Evolutionary conservation across 73 alveolate genomes (phyloP).

Genomic region (Halteria grandinella): DNA sequence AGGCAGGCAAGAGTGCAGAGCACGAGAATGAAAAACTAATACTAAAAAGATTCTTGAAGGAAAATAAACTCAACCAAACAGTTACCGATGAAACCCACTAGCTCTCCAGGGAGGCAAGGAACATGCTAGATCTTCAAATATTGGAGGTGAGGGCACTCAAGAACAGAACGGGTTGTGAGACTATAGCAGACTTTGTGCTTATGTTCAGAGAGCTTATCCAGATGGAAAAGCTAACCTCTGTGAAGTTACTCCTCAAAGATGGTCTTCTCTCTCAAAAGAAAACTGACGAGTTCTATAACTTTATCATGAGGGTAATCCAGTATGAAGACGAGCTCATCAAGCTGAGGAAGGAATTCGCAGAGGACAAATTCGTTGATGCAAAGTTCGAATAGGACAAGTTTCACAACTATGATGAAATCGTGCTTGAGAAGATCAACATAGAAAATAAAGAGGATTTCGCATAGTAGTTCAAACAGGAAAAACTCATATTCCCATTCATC

Average conservation of each 20-base stretch:
- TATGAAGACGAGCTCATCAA: conserved; percentile 49
- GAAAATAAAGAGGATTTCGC: conserved; percentile 10
- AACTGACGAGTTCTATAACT: background rate
- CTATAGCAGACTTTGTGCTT: conserved; percentile 55
- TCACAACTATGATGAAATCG: conserved; percentile 40
- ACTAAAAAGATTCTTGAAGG: too few species aligned
- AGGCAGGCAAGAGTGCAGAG: too few species aligned
- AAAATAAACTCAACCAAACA: too few species aligned
- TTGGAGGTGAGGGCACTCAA: conserved; percentile 58
- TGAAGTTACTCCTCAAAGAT: conserved; percentile 20
- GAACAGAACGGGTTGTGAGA: conserved; percentile 63
- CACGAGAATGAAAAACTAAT: too few species aligned
- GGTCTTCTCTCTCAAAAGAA: conserved; percentile 28
- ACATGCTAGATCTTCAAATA: conserved; percentile 6
- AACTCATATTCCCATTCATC: conserved; percentile 5
- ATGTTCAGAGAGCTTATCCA: conserved; percentile 42
- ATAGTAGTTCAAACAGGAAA: conserved; percentile 5
- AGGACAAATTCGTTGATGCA: conserved; percentile 1
- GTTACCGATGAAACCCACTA: conserved; percentile 35
- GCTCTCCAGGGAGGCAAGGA: conserved; percentile 49
- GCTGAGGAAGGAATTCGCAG: conserved; percentile 22
- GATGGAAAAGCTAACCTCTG: conserved; percentile 27
- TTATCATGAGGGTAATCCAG: conserved; percentile 12
- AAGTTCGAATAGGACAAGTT: conserved; percentile 19
- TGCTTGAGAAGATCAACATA: background rate